Evolutionary conservation across 176 grass and related monocot genomes (phyloP).

Genomic region (Luzula sylvatica): DNA sequence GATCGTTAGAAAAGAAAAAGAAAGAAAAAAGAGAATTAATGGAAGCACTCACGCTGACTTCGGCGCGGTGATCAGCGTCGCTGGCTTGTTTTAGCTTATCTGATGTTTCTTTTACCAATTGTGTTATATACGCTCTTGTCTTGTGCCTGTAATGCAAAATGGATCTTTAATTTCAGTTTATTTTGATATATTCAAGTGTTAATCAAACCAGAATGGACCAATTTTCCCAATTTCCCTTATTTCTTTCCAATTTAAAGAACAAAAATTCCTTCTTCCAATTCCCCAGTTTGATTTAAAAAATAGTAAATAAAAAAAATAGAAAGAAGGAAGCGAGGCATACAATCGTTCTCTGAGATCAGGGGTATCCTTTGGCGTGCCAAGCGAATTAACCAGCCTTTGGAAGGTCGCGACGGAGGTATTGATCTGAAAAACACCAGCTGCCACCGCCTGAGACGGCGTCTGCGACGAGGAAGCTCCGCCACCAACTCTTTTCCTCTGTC

Average conservation of each 20-base stretch:
- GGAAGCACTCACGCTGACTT: constrained; percentile 62
- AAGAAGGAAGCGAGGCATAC: constrained; percentile 14
- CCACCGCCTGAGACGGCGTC: constrained; percentile 27
- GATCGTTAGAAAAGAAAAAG: not conserved
- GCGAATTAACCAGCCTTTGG: constrained; percentile 34
- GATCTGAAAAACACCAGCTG: constrained; percentile 55
- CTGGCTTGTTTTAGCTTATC: constrained; percentile 67
- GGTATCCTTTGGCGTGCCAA: constrained; percentile 71
- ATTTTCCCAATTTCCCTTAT: not conserved
- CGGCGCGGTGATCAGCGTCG: constrained; percentile 59
- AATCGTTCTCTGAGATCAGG: constrained; percentile 33
- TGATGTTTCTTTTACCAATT: constrained; percentile 41
- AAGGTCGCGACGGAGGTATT: constrained; percentile 49
- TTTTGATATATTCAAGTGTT: not conserved
- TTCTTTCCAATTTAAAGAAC: not conserved
- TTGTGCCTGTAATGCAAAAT: constrained; percentile 41
- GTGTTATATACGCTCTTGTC: constrained; percentile 27
- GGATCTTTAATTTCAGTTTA: too few relatives aligned
- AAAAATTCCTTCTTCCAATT: not conserved
- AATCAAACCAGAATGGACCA: not conserved
- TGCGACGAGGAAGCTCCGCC: constrained; percentile 10
- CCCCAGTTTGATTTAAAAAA: not conserved
- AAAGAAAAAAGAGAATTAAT: not conserved
- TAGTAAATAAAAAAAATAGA: not conserved
- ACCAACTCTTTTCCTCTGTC: constrained; percentile 4